Conservation (phyloP, 768 basidiomycete genomes). For the Lepiota venenata region DNA sequence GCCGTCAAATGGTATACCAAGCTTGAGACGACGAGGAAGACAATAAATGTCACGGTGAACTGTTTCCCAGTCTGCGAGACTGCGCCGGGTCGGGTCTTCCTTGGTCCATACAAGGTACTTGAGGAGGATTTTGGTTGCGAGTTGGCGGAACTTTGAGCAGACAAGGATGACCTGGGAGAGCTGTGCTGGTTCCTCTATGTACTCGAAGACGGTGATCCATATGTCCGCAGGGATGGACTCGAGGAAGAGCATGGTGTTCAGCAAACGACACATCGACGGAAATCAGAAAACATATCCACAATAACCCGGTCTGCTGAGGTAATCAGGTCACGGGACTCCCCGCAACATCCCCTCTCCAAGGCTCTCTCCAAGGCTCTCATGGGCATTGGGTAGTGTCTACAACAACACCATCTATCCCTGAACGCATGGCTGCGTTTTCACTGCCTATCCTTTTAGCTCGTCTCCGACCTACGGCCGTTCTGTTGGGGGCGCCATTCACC, state of each 20-base stretch:
- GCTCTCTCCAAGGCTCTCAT: no score
- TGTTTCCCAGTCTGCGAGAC: constrained; percentile 22
- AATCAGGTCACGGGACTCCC: not conserved
- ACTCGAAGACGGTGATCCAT: constrained; percentile 28
- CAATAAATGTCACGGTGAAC: constrained; percentile 11
- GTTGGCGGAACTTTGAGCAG: constrained; percentile 21
- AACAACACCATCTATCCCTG: no score
- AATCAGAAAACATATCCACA: constrained; percentile 12
- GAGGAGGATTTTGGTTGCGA: constrained; percentile 22
- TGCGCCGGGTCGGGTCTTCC: constrained; percentile 15
- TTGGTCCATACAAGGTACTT: constrained; percentile 23
- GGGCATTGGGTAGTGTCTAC: no score
- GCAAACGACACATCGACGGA: constrained; percentile 1
- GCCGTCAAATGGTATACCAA: constrained; percentile 20
- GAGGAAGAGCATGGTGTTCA: constrained; percentile 12
- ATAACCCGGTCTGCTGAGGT: constrained; percentile 12
- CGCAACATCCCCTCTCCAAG: no score
- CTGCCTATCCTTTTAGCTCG: no score
- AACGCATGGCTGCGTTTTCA: no score
- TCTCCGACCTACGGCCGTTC: not conserved
- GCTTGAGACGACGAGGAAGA: constrained; percentile 20
- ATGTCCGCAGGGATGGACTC: constrained; percentile 25
- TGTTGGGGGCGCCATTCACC: not conserved
- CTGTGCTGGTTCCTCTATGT: constrained; percentile 16
- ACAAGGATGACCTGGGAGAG: constrained; percentile 20